Evolutionary conservation across 2,329 filamentous ascomycete genomes (phyloP), one percentile per base, ranked within the genome.

Genomic region (Lachnellula suecica): DNA sequence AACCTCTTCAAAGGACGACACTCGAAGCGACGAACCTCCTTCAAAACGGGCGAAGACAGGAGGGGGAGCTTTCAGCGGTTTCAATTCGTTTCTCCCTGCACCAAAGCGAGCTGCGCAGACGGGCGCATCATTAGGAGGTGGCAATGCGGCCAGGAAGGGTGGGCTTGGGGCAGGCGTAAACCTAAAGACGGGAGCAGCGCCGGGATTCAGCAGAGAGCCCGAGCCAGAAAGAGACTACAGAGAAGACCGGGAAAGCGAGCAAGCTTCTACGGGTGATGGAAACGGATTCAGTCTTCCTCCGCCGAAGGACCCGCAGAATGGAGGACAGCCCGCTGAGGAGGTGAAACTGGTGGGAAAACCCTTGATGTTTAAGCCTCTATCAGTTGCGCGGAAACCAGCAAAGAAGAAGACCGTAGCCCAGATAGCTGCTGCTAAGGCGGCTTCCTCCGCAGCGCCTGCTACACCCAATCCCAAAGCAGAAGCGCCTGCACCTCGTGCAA

Each of bases 341-440:
- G 79, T 87, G 15, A 87, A 89, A 71, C 71, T 88, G 13, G 81
- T 86, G 2, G 89, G 88, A 19, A 94, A 92, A 62, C 83, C 91
- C 11, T 82, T 92, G 70, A 89, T 91, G 83, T 97, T 97, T 70
- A 88, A 86, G 66, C 93, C 93, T 3, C 75, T 97, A 34, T 96
- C 92, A 1, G 91, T 97, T 13, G 83, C 85, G 15, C 81, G 89
- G 56, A 90, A 87, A 57, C 79, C 84, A 25, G 82, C 81, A 57
- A 91, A 88, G 72, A 90, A 87, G 72, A 85, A 76, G 52, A 46
- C 49, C 13, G 29, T 42, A 22, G 22, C 68, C 34, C 68, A 70
- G 3, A 45, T 59, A 40, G 43, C 64, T 20, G 41, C 65, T n/a
- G n/a, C n/a, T n/a, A n/a, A n/a, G 11, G 41, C 62, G 20, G 19